Percentiles rank a stretch among this genome's conserved stretches.
Evolutionary conservation across 2,329 filamentous ascomycete genomes (phyloP).

Genomic region (Tricladium varicosporioides): DNA sequence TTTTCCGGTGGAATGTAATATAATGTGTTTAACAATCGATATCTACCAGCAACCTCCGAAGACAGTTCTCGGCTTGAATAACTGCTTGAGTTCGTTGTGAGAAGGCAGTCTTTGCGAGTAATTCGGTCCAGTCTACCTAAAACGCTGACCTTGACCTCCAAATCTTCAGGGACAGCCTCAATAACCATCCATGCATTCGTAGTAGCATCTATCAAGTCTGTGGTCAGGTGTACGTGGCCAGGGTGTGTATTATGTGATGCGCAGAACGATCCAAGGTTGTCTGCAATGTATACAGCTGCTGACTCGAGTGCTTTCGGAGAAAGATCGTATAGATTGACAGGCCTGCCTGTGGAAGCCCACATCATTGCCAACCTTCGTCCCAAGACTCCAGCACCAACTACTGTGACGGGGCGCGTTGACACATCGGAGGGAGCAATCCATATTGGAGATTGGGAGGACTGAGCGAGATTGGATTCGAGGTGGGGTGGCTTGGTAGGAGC

Average conservation of each 20-base stretch:
- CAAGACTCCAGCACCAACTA: constrained; percentile 43
- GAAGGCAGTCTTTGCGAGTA: constrained; percentile 36
- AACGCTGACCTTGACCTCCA: constrained; percentile 40
- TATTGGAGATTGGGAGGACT: not conserved
- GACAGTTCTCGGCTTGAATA: constrained; percentile 43
- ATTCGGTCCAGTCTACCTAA: constrained; percentile 39
- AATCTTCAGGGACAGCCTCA: constrained; percentile 43
- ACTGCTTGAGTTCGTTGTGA: constrained; percentile 47
- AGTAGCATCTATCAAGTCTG: constrained; percentile 23
- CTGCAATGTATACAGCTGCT: constrained; percentile 40
- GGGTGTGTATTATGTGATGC: constrained; percentile 11
- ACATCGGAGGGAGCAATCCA: constrained; percentile 12
- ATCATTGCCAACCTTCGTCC: constrained; percentile 41
- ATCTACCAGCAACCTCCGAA: constrained; percentile 34
- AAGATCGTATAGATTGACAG: constrained; percentile 44
- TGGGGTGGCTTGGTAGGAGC: not conserved
- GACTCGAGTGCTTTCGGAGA: constrained; percentile 36
- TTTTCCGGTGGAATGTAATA: constrained; percentile 36
- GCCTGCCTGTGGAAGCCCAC: constrained; percentile 43
- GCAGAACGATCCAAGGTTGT: constrained; percentile 30
- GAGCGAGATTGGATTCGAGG: not conserved
- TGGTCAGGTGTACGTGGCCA: constrained; percentile 13
- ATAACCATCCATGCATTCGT: constrained; percentile 36
- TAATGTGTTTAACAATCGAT: constrained; percentile 42
- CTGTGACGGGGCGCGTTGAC: constrained; percentile 32